phyloP scores from a whole-genome alignment of 257 asterid species.

The Scutellaria galericulata region DNA sequence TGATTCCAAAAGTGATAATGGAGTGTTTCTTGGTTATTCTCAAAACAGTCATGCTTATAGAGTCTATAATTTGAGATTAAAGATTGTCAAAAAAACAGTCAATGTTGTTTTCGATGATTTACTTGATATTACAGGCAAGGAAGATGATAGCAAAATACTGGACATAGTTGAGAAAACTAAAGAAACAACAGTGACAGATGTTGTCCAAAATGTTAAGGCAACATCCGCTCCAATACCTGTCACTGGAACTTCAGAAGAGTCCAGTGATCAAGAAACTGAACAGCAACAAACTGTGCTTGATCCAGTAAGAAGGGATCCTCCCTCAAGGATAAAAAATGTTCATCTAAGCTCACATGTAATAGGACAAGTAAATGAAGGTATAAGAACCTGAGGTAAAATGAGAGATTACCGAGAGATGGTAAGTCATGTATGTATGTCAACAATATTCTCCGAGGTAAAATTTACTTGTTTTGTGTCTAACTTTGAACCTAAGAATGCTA shows the following conservation, averaged over 20 bases:
- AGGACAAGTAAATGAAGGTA: neutral
- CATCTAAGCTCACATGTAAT: neutral
- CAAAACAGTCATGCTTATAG: neutral
- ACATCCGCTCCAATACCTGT: too few species aligned
- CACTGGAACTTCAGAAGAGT: too few species aligned
- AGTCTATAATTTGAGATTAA: neutral
- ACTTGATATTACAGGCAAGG: neutral
- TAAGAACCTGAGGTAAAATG: neutral
- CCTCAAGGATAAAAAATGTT: too few species aligned
- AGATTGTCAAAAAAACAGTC: neutral
- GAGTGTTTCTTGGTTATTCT: neutral
- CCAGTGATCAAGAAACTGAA: too few species aligned
- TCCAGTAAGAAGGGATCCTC: too few species aligned
- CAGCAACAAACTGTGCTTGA: too few species aligned
- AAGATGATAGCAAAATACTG: too few species aligned
- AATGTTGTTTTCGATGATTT: neutral
- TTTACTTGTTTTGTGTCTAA: neutral
- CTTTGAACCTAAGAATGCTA: neutral
- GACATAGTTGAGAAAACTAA: neutral
- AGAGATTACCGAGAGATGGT: neutral
- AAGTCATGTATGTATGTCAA: neutral
- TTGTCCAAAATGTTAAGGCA: too few species aligned
- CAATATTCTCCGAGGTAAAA: neutral
- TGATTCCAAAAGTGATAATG: neutral
- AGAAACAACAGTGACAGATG: neutral